These are phyloP conservation scores for Hyaloscypha finlandica DNA, from an alignment of 495 filamentous ascomycete genomes.

Conservation along the genomic window DNA sequence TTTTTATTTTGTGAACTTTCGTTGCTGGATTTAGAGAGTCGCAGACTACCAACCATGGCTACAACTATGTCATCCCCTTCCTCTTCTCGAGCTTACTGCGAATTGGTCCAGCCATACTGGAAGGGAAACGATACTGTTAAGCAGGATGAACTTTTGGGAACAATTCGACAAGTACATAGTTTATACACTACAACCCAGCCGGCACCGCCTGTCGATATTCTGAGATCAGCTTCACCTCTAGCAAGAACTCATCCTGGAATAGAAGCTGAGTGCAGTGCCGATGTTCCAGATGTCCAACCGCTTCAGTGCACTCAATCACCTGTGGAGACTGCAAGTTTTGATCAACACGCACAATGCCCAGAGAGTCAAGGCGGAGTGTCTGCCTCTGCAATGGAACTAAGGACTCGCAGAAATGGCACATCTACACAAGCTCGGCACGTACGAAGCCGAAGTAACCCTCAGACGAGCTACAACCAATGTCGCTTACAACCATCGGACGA, in stretches of 20 bases:
- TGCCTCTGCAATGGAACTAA: neutral
- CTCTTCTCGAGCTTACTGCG: constrained; percentile 1
- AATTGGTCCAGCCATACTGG: constrained; percentile 6
- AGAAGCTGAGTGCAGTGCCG: neutral
- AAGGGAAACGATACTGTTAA: constrained; percentile 2
- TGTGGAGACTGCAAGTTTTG: too few species aligned
- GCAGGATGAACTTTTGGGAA: neutral
- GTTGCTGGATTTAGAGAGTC: neutral
- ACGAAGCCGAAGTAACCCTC: constrained; percentile 3
- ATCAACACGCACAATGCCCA: too few species aligned
- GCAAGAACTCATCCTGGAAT: neutral
- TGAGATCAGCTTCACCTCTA: constrained; percentile 5
- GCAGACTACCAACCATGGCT: constrained; percentile 3
- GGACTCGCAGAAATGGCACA: neutral
- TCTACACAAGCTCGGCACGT: constrained; percentile 2
- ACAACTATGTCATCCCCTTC: neutral
- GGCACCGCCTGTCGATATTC: neutral
- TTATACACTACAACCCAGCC: neutral
- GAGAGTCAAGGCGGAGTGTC: neutral
- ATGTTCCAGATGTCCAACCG: too few species aligned
- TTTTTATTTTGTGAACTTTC: constrained; percentile 2
- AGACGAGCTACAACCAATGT: neutral
- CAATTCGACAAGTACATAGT: constrained; percentile 4
- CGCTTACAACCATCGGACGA: constrained; percentile 8
- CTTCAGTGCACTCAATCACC: too few species aligned